Conservation (phyloP, 2,329 filamentous ascomycete species). For the Tolypocladium guangdongense region DNA sequence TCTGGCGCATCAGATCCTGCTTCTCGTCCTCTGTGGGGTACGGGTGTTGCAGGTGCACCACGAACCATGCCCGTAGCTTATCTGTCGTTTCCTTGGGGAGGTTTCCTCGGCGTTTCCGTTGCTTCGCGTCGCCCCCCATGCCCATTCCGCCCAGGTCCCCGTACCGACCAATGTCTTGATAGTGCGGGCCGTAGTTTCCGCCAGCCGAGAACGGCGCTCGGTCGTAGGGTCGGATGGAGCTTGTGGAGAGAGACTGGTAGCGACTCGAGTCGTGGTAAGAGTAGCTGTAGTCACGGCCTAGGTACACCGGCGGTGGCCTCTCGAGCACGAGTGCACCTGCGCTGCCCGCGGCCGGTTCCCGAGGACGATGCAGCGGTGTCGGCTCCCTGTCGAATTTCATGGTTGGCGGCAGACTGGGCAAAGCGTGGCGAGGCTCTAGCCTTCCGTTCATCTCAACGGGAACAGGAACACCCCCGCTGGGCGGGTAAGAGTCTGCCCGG, state of each 20-base stretch:
- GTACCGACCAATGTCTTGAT: constrained; percentile 31
- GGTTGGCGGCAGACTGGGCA: constrained; percentile 28
- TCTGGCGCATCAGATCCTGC: constrained; percentile 65
- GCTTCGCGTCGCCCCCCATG: constrained; percentile 34
- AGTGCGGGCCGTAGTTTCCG: constrained; percentile 25
- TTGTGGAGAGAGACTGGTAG: constrained; percentile 34
- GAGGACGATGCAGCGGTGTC: constrained; percentile 18
- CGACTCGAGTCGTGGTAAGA: constrained; percentile 32
- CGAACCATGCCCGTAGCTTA: constrained; percentile 69
- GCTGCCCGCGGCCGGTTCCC: constrained; percentile 10
- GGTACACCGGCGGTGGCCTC: constrained; percentile 17
- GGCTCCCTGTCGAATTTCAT: constrained; percentile 25
- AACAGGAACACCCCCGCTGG: constrained; percentile 7
- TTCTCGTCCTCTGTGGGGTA: constrained; percentile 88
- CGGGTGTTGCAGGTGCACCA: constrained; percentile 65
- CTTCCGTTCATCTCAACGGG: constrained; percentile 23
- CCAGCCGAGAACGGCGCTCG: constrained; percentile 31
- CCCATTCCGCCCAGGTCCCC: constrained; percentile 25
- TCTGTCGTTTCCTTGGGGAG: constrained; percentile 85
- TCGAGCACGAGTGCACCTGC: constrained; percentile 20
- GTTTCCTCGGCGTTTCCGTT: constrained; percentile 64
- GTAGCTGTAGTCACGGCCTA: constrained; percentile 23
- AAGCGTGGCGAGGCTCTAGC: constrained; percentile 22
- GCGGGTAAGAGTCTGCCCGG: not conserved
- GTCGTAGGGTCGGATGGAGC: constrained; percentile 31